Percentiles rank a stretch among this genome's conserved stretches.
Evolutionary conservation across 2,329 filamentous ascomycete genomes (phyloP).

Genomic region (Colletotrichum sp.): DNA sequence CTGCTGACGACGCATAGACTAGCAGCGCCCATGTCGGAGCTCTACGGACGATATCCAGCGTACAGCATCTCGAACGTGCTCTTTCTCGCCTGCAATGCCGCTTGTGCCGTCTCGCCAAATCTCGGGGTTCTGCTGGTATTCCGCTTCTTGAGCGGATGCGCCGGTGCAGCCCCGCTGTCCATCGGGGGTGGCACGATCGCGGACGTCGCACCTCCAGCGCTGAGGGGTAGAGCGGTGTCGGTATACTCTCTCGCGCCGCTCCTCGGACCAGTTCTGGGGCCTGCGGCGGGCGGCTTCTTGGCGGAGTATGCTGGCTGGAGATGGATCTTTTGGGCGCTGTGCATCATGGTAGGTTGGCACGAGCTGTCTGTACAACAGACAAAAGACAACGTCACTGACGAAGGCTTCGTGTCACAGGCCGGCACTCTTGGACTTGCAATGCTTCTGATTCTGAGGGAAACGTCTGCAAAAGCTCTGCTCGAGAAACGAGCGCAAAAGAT

Average conservation of each 20-base stretch:
- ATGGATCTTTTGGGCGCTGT: constrained; percentile 54
- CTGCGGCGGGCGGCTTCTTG: constrained; percentile 35
- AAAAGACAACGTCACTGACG: not conserved
- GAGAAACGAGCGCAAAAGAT: constrained; percentile 51
- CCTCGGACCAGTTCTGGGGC: constrained; percentile 34
- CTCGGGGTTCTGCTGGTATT: constrained; percentile 34
- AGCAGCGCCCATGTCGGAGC: constrained; percentile 40
- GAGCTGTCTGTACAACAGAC: not conserved
- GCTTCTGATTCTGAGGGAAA: constrained; percentile 48
- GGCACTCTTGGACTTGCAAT: constrained; percentile 37
- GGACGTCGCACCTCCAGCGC: constrained; percentile 35
- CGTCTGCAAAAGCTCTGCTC: constrained; percentile 52
- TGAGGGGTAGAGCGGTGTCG: constrained; percentile 37
- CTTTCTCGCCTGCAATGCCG: constrained; percentile 34
- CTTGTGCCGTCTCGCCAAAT: constrained; percentile 27
- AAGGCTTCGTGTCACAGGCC: constrained; percentile 33
- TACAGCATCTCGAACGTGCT: constrained; percentile 32
- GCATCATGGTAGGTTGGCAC: constrained; percentile 34
- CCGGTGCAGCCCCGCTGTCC: constrained; percentile 29
- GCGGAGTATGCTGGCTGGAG: constrained; percentile 32
- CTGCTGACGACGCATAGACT: not conserved
- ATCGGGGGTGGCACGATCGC: constrained; percentile 38
- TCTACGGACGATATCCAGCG: constrained; percentile 34
- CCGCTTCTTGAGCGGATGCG: constrained; percentile 32
- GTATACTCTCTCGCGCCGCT: constrained; percentile 36